phyloP scores from a whole-genome alignment of 495 filamentous ascomycete genomes.

The Penicillium manginii region DNA sequence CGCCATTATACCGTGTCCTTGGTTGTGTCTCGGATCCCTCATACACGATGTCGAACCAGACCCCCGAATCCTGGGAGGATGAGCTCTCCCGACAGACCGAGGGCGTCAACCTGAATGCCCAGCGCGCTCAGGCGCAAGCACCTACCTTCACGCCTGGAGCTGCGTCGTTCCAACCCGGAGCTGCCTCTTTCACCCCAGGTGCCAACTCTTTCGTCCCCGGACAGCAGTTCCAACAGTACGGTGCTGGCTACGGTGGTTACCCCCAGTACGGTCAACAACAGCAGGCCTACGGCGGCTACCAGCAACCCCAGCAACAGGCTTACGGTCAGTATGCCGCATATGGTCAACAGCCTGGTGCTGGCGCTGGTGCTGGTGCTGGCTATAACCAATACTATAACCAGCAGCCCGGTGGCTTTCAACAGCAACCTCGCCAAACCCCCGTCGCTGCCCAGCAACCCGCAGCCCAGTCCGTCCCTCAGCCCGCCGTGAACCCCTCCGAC shows the following conservation, averaged over 20 bases:
- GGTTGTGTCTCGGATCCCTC: slow-evolving; percentile 26
- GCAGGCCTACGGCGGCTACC: slow-evolving; percentile 44
- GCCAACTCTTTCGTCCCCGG: slow-evolving; percentile 79
- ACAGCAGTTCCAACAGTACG: slow-evolving; percentile 60
- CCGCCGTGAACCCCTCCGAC: slow-evolving; percentile 32
- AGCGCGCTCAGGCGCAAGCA: slow-evolving; percentile 69
- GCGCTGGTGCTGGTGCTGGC: slow-evolving; percentile 14
- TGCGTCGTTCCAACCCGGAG: slow-evolving; percentile 70
- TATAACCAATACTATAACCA: slow-evolving; percentile 67
- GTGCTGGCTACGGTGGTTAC: slow-evolving; percentile 38
- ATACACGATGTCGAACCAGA: slow-evolving; percentile 73
- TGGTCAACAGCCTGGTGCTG: slow-evolving; percentile 44
- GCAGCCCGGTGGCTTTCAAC: slow-evolving; percentile 53
- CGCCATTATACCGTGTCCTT: slow-evolving; percentile 31
- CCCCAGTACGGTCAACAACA: slow-evolving; percentile 35
- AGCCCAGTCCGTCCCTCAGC: slow-evolving; percentile 34
- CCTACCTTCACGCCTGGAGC: slow-evolving; percentile 39
- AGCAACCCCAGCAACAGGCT: slow-evolving; percentile 47
- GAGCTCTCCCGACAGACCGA: slow-evolving; percentile 88
- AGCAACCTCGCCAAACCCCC: slow-evolving; percentile 51
- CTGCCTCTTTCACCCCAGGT: slow-evolving; percentile 78
- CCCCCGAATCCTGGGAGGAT: slow-evolving; percentile 93
- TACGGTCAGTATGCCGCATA: slow-evolving; percentile 54
- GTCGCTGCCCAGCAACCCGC: slow-evolving; percentile 55
- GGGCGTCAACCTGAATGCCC: slow-evolving; percentile 77